Base-by-base conservation (phyloP, 352 stramenopile species). In the Peronospora belbahrii region DNA sequence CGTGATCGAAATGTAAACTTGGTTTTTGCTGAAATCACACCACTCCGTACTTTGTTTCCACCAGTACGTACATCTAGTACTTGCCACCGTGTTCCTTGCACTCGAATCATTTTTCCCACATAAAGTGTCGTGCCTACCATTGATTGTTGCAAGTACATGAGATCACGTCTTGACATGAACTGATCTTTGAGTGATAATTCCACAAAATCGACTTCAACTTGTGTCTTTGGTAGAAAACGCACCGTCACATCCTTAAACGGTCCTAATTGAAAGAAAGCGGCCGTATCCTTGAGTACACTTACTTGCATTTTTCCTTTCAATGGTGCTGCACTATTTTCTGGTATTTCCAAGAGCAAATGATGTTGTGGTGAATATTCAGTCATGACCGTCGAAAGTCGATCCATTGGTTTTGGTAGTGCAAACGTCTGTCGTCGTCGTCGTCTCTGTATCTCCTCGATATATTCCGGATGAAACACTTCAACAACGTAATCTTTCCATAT, bases 1-100 rank as follows among this genome's bases (percentile, higher is more conserved):
- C 93, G 86, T 54, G 92, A 92, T 13, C 76, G 84, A 43, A 95
- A 99, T 1, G 94, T 97, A 48, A 99, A 96, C 57, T 97, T 98
- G 20, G 97, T 99, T 9, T 84, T 79, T 6, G 89, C 70, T 3
- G 88, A 96, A 37, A 99, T 83, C 23, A 99, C 81, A 28, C 95
- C 97, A 17, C 84, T 97, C 40, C 78, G 70, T 11, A 97, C 84
- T 6, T 76, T 71, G n/a, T 88, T 59, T 19, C 71, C 68, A 15
- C 88, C 76, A 5, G 77, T 68, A 33, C 92, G 85, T 25, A 97
- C 65, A 49, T 98, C 93, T 55, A 98, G 86, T 37, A 93, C 78
- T 47, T 93, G 79, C 71, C 74, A 86, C 4, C 78, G 63, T 31
- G 78, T 76, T 11, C 78, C 79, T 20, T 90, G 81, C 6, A 87